Base-by-base conservation (phyloP, 108 stramenopile species). In the Fistulifera pelliculosa region DNA sequence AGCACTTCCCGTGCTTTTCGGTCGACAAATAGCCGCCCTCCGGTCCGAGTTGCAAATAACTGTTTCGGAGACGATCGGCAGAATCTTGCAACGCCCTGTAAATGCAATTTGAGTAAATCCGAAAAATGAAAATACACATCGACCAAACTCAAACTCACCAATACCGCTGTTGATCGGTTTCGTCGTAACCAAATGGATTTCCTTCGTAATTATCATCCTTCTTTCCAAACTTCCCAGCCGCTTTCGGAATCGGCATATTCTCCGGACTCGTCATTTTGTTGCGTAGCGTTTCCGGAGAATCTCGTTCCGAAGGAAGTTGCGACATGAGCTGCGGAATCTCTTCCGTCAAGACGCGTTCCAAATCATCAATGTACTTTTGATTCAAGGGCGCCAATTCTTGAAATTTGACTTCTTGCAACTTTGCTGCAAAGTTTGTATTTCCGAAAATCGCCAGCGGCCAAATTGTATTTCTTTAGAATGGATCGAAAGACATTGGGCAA, bases 401-500 rank as follows among this genome's bases (percentile, higher is more conserved):
- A 41, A 98, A 93, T 56, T 94, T 94, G 26, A 71, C 58, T n/a
- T 93, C 90, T 22, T 83, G 77, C 68, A 96, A 97, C 38, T 68
- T 71, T 15, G 78, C 74, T 27, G 94, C 81, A 62, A 91, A 77
- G 56, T 19, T 14, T 13, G 19, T 14, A 53, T 35, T 24, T 70
- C 74, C 2, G 90, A 48, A 91, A 91, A 49, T 92, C 96, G 14
- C 96, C 97, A 31, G 87, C 75, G 14, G 96, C 85, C 50, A 99
- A 73, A 43, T 83, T 77, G 60, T 96, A 85, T 55, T 94, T 90
- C 55, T 94, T 85, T 49, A 93, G 73, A 47, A 96, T 83, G 12
- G 82, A 80, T 5, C 90, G 80, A 56, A 99, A 99, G 44, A 96
- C 94, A 49, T 84, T 85, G 40, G 94, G 93, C 61, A 99, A 70